Evolutionary conservation across 352 stramenopile species (phyloP), one percentile per base, ranked within the genome.

Genomic region (Phytopythium vexans): DNA sequence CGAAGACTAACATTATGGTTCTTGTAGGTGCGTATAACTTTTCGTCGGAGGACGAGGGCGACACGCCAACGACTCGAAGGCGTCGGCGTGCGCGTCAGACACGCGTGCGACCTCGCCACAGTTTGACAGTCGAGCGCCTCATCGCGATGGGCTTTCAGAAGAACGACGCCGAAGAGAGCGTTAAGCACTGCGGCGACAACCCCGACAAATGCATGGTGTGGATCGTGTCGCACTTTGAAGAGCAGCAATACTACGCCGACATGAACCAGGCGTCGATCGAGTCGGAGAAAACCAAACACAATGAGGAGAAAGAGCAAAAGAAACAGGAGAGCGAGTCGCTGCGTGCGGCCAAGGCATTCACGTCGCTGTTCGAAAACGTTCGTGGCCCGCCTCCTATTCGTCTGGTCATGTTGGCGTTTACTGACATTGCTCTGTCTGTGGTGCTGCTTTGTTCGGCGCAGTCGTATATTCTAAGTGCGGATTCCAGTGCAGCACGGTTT

Each of bases 141-240:
- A 41, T 82, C 52, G 58, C 43, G 0, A 89, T 89, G 77, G 81
- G 77, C 0, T 94, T 92, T 33, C 78, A 41, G 6, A 54, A 70
- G 4, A 67, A 80, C 60, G 83, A 94, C 47, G 81, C 77, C 1
- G 58, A 85, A 41, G 68, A 72, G n/a, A 90, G 81, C 47, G 68
- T 89, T 36, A 53, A 66, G 40, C 61, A 68, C 44, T 74, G 70
- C 36, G 83, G 81, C 33, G 62, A 89, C 21, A 60, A 91, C 51
- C 66, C 57, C 3, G 83, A 92, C 37, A 65, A 60, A n/a, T 92
- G 82, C 50, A 92, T 94, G 79, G 1, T 90, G 40, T 94, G 81
- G 81, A 88, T 91, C 50, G 70, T 89, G 41, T 77, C 76, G n/a
- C 73, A 79, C 45, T 54, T 88, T 10, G 83, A 92, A 49, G 83